Percentiles rank a stretch among this genome's conserved stretches.
Conservation (phyloP, 2,329 filamentous ascomycete genomes). For the Raffaelea deltoideospora region DNA sequence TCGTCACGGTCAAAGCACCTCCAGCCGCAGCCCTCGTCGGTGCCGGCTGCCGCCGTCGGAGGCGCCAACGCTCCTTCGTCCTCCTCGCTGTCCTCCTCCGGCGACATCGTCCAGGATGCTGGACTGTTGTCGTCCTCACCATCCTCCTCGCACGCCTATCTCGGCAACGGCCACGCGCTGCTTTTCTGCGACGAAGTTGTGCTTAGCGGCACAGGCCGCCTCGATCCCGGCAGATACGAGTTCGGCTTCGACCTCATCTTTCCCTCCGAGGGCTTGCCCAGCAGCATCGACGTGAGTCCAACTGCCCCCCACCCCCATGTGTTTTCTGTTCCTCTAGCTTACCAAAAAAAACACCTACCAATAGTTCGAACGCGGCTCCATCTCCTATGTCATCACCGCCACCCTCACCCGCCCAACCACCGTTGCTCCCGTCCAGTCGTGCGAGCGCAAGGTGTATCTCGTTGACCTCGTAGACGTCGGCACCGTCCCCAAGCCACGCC, state of each 20-base stretch:
- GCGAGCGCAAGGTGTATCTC: conserved; percentile 67
- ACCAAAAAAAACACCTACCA: no score
- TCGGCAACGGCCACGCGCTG: conserved; percentile 64
- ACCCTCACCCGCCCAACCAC: conserved; percentile 80
- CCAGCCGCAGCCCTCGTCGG: no score
- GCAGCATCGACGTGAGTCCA: conserved; percentile 93
- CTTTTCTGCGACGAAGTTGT: conserved; percentile 73
- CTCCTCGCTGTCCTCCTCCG: no score
- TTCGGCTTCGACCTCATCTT: conserved; percentile 41
- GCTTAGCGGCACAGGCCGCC: conserved; percentile 60
- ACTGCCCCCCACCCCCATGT: no score
- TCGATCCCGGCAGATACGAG: conserved; percentile 61
- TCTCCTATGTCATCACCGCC: conserved; percentile 80
- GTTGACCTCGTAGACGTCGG: conserved; percentile 78
- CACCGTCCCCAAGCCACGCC: conserved; percentile 54
- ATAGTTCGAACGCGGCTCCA: conserved; percentile 87
- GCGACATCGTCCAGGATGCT: no score
- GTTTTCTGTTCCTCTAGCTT: neutral
- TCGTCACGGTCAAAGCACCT: no score
- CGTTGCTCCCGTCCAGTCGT: conserved; percentile 64
- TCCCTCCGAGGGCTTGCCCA: conserved; percentile 40
- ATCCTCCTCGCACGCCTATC: conserved; percentile 32
- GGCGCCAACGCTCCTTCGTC: neutral
- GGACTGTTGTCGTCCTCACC: conserved; percentile 1
- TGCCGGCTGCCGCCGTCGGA: conserved; percentile 22